A percentile compares a stretch with the other conserved stretches of the same genome.
These are phyloP conservation scores for Pyrus communis DNA, from an alignment of 306 rosid genomes.

Conservation along the genomic window DNA sequence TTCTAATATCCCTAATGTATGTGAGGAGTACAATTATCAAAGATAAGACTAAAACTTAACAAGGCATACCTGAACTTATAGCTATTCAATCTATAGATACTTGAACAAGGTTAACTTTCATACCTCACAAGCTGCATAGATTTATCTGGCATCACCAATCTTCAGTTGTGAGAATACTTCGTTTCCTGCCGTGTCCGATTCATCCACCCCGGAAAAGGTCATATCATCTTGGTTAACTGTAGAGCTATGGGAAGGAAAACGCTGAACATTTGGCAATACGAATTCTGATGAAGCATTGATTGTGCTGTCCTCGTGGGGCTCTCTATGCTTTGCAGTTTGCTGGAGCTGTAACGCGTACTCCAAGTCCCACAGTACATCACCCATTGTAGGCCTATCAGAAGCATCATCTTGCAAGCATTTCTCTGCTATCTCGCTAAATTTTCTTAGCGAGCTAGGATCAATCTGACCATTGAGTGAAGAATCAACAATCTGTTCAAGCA, in stretches of 20 bases:
- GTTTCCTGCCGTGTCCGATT: background rate
- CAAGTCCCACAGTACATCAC: slow-evolving; percentile 50
- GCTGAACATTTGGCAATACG: slow-evolving; percentile 5
- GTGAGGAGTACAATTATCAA: background rate
- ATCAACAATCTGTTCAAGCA: too few relatives aligned
- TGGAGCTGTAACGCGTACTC: slow-evolving; percentile 53
- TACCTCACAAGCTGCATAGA: background rate
- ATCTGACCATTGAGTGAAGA: too few relatives aligned
- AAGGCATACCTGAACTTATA: background rate
- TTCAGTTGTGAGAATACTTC: slow-evolving; percentile 31
- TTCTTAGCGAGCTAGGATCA: slow-evolving; percentile 37
- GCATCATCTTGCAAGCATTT: slow-evolving; percentile 38
- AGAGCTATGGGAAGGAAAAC: slow-evolving; percentile 19
- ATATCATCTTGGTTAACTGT: slow-evolving; percentile 5
- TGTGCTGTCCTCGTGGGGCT: slow-evolving; percentile 40
- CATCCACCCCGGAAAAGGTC: background rate
- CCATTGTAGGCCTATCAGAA: slow-evolving; percentile 41
- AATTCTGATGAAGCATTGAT: slow-evolving; percentile 17
- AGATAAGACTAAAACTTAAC: background rate
- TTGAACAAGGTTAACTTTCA: background rate
- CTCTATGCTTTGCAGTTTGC: slow-evolving; percentile 21
- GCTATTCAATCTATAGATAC: background rate
- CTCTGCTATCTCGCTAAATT: slow-evolving; percentile 33
- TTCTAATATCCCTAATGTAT: too few relatives aligned
- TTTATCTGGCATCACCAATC: slow-evolving; percentile 14